A percentile compares a stretch with the other conserved stretches of the same genome.
phyloP scores from a whole-genome alignment of 2,329 filamentous ascomycete species.

The Sporothrix globosa region DNA sequence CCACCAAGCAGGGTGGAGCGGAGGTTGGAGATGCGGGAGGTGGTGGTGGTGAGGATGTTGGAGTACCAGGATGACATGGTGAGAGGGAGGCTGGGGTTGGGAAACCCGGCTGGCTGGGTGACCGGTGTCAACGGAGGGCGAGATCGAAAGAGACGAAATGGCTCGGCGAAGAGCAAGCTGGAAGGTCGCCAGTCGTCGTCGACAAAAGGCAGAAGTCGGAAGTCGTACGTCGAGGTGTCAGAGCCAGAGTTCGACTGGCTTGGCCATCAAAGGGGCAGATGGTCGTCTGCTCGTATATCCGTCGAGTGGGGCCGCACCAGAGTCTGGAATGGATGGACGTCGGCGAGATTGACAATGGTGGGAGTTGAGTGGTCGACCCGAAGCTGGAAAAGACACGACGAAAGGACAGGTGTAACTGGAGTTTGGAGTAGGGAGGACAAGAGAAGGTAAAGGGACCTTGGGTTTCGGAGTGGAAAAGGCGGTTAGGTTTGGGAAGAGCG shows the following conservation, averaged over 20 bases:
- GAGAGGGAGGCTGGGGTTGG: not conserved
- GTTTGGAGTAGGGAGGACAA: not conserved
- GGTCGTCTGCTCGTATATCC: conserved; percentile 5
- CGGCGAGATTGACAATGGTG: not conserved
- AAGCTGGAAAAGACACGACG: not conserved
- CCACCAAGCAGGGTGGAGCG: conserved; percentile 69
- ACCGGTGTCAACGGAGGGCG: not conserved
- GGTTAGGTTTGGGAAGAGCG: not conserved
- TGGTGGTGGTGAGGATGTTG: conserved; percentile 67
- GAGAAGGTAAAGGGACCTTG: not conserved
- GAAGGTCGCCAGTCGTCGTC: not conserved
- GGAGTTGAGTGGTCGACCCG: not conserved
- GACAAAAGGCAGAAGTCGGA: not conserved
- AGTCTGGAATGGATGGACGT: not conserved
- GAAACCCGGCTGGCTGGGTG: not conserved
- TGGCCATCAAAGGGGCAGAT: not conserved
- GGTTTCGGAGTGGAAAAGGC: not conserved
- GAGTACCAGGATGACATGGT: conserved; percentile 81
- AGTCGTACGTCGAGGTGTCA: not conserved
- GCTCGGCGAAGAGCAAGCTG: too few relatives aligned
- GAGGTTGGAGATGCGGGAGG: conserved; percentile 66
- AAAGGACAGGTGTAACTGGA: not conserved
- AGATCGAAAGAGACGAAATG: not conserved
- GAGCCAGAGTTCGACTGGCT: not conserved
- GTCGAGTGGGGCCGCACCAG: not conserved